Base-by-base conservation (phyloP, 2,329 filamentous ascomycete species). In the Dothistroma pini region DNA sequence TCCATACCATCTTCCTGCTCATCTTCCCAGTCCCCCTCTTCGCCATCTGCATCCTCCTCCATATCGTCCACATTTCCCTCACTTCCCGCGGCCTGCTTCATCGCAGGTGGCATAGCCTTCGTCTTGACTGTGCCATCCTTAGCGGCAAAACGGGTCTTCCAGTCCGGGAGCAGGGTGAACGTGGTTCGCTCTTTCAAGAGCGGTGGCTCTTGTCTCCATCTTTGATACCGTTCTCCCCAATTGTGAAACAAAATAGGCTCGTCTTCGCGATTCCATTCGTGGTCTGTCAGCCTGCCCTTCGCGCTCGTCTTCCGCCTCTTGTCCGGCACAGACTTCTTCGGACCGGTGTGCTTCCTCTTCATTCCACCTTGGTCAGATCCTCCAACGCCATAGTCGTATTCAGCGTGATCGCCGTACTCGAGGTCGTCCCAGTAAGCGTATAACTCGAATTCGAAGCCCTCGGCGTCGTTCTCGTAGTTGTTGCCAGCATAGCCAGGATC, bases 341-440 rank as follows among this genome's bases (percentile, higher is more conserved):
- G 54, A 29, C 52, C 44, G n/a, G 11, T 49, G 31, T 56, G 63
- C 62, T 74, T 75, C 58, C 72, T 67, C 65, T 75, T 75, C 58
- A 73, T 61, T 60, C 66, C 58, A 41, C 64, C 41, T 7, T 61
- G 54, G 50, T 63, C 66, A 19, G 62, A 51, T 59, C 66, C 60
- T 22, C 51, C 32, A 71, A 56, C 44, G 10, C 69, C 60, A 47
- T 66, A 62, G 54, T 80, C 78, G 65, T 79, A 77, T 54, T 80
- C 80, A 48, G 76, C 74, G 63, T 80, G 78, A 16, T 76, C 77
- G 12, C 72, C 78, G 63, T 81, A 81, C 58, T 81, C 79, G 49
- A 80, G 69, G 60, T 81, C 80, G 59, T 77, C 76, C 72, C 73
- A 80, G 68, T 80, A 82, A 21, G 77, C 77, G 66, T 76, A 81